Evolutionary conservation across 805 yeast species (phyloP).

Genomic region (Ogataea henricii): DNA sequence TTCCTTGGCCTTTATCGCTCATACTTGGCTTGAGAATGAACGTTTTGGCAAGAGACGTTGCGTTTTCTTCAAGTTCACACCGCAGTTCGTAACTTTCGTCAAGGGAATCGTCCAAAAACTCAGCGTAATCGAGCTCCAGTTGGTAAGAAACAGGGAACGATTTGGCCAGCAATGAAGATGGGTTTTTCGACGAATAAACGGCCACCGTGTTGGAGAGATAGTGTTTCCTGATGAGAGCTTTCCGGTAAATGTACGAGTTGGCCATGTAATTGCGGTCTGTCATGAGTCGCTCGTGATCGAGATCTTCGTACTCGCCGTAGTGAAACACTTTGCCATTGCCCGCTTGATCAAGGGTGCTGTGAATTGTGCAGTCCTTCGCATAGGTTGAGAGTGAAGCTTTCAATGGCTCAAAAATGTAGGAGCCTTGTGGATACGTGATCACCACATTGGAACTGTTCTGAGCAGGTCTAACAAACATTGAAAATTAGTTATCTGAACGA

Average conservation of each 20-base stretch:
- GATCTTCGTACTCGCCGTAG: conserved; percentile 87
- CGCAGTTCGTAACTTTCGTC: conserved; percentile 91
- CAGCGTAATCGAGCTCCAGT: conserved; percentile 92
- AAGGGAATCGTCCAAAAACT: conserved; percentile 87
- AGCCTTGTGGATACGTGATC: conserved; percentile 39
- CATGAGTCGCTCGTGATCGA: conserved; percentile 69
- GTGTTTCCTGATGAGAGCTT: conserved; percentile 89
- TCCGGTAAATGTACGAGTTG: conserved; percentile 84
- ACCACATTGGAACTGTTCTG: conserved; percentile 26
- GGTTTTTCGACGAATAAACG: conserved; percentile 72
- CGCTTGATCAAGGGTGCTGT: conserved; percentile 7
- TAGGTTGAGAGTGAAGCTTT: conserved; percentile 36
- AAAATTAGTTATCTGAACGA: conserved; percentile 4
- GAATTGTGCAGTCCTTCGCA: conserved; percentile 10
- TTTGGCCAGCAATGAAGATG: conserved; percentile 55
- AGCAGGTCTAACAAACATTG: neutral
- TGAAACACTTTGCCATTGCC: conserved; percentile 53
- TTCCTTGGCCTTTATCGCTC: conserved; percentile 98
- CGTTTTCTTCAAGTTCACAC: conserved; percentile 65
- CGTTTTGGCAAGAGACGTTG: conserved; percentile 40
- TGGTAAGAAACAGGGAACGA: conserved; percentile 78
- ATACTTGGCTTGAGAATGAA: conserved; percentile 96
- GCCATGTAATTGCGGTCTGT: conserved; percentile 53
- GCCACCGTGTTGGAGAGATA: conserved; percentile 84
- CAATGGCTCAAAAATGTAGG: conserved; percentile 48